Evolutionary conservation across 768 basidiomycete species (phyloP), one percentile per base, ranked within the genome.

Genomic region (Suillus ampliporus): DNA sequence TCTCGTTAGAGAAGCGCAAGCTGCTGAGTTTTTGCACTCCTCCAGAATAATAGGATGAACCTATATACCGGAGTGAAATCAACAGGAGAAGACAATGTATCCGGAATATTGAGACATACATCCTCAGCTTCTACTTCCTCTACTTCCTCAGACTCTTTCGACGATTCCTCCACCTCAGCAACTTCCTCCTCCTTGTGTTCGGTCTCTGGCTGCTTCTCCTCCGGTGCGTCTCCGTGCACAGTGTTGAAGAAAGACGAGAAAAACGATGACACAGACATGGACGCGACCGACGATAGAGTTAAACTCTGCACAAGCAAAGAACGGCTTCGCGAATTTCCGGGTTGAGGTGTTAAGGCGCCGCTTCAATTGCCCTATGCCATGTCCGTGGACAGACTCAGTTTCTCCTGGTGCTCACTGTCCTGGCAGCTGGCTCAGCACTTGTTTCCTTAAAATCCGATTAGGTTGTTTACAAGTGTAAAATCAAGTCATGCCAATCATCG

Each of bases 21-120:
- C 86, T 4, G 83, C 68, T 37, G 86, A 78, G 65, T 83, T 74
- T 71, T 89, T 82, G 77, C 92, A 94, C 68, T 92, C 90, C 48
- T 93, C 92, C 60, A 89, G 84, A 63, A 97, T 77, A 41, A 72
- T 76, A 31, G 94, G 93, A 34, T 90, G 85, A 26, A 80, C 50
- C 94, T 97, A 64, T 47, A 53, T 1, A 63, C 15, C 10, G 54
- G 41, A 35, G 13, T 35, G 19, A 41, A 0, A 56, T 61, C n/a
- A 65, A 50, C 28, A 53, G 9, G 46, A 50, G 11, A 40, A 11
- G 31, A 14, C 40, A 47, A 6, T 37, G 60, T 2, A 50, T 17
- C 19, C 23, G 4, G 50, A 53, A 31, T 43, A 15, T n/a, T n/a
- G 21, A 40, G 17, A 48, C 61, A 80, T 60, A 83, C 82, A 62